Base-by-base conservation (phyloP, 169 alveolate species). In the Eimeria acervulina region DNA sequence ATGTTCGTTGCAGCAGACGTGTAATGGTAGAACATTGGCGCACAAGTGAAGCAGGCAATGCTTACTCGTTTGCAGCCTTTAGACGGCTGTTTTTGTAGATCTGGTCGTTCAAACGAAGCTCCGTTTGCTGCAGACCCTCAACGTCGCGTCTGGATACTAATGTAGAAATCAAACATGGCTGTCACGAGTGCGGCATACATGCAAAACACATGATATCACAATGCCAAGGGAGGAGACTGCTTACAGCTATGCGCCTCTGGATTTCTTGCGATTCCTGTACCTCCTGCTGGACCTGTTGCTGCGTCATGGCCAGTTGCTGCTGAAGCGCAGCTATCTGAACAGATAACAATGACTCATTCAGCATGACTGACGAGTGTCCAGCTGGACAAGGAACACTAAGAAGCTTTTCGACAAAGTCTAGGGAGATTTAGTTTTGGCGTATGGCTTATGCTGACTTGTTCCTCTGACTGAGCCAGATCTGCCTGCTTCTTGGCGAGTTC, bases 31-130 rank as follows among this genome's bases (percentile, higher is more conserved):
- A 26, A 26, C 38, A 21, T 47, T 17, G 40, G 88, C 61, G 17
- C 55, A 83, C 2, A 7, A 17, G 51, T 23, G 31, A n/a, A 33
- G 28, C 36, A 44, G 51, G 21, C 21, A 72, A 55, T 7, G 1
- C 95, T 19, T 19, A 93, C 96, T 55, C 72, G 95, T 95, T 95
- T 52, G 89, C 95, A 13, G 96, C 96, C 66, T 74, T 85, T 23
- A 95, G 93, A 33, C 89, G 93, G 87, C 95, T 87, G 40, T 95
- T 95, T 33, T 85, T 95, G 76, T 72, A 63, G 19, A 95, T 87
- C 72, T 95, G 95, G 36, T 85, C 95, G 78, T 87, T 95, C 44
- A 95, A 81, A 23, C 94, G 94, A 19, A 33, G 72, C 40, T 95
- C 95, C 38, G 95, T 87, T 55, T 95, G 95, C 95, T 94, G 94